Evolutionary conservation across 768 basidiomycete genomes (phyloP), one percentile per base, ranked within the genome.

Genomic region (Hebeloma cylindrosporum): DNA sequence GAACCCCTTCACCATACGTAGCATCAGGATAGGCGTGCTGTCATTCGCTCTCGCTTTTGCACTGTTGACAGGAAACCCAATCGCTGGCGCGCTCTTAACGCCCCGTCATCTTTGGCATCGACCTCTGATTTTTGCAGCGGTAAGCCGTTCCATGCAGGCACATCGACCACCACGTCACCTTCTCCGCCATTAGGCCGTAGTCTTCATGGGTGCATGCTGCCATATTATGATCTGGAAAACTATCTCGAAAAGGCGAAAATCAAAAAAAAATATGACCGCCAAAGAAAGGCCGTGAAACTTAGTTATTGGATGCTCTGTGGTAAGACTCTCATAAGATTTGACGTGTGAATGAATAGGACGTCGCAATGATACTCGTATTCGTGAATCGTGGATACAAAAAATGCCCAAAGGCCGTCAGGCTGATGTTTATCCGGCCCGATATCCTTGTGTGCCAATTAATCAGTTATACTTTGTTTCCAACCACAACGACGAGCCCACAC

Each of bases 21-120:
- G 76, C 4, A 61, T 70, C 26, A 70, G 77, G 13, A 71, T 78
- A 31, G 76, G 75, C 13, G 53, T 77, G 23, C 54, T 74, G 2
- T 75, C 70, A 11, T 73, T 75, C 45, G 47, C 65, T 9, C 51
- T 73, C 32, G 67, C 73, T 10, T 66, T 79, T 43, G 72, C 76
- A 1, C 49, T 73, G 29, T 56, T 75, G 20, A 74, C 69, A 8
- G 78, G 79, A 3, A 76, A 73, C 40, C 80, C 79, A 1, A 71
- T 82, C 35, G 69, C 71, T 18, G 79, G 79, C 13, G 75, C 75
- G 0, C 54, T 80, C 13, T 60, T 78, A 22, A 67, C 69, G 7
- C 52, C 70, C 6, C 60, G 65, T 6, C 58, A 60, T 13, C 64
- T 69, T 39, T 77, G 75, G 75, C 63, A 63, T 45, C 59, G 63